phyloP scores from a whole-genome alignment of 208 protist species.

The Wallacemonas sp. region DNA sequence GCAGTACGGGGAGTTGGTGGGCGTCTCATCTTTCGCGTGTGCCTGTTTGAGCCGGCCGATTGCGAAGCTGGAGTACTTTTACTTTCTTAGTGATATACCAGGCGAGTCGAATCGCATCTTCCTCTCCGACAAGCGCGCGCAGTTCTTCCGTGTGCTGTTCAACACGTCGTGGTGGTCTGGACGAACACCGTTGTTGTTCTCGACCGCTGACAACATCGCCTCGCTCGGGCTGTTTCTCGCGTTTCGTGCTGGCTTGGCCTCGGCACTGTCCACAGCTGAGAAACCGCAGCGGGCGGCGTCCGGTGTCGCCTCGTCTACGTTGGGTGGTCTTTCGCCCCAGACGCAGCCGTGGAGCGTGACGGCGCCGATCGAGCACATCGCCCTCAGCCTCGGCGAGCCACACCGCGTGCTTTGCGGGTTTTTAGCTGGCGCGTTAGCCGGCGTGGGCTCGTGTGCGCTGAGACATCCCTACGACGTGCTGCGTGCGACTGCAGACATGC shows the following conservation, averaged over 20 bases:
- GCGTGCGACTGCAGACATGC: constrained; percentile 57
- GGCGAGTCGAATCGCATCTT: constrained; percentile 72
- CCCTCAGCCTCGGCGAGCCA: neutral
- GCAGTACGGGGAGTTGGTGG: constrained; percentile 53
- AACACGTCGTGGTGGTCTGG: constrained; percentile 64
- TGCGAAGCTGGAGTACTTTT: constrained; percentile 58
- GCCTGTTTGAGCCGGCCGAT: constrained; percentile 48
- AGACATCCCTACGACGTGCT: constrained; percentile 82
- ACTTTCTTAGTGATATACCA: constrained; percentile 76
- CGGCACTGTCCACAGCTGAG: constrained; percentile 1
- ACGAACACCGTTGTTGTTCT: constrained; percentile 28
- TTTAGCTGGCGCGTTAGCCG: constrained; percentile 52
- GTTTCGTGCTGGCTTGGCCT: constrained; percentile 16
- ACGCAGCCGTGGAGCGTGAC: neutral
- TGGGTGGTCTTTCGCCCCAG: too few species aligned
- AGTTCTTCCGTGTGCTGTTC: constrained; percentile 74
- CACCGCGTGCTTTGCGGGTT: constrained; percentile 27
- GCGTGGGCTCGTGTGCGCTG: constrained; percentile 38
- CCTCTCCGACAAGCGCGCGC: constrained; percentile 72
- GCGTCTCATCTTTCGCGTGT: constrained; percentile 25
- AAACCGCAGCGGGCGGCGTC: neutral
- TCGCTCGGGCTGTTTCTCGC: constrained; percentile 37
- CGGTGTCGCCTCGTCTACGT: too few species aligned
- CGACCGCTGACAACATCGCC: constrained; percentile 35
- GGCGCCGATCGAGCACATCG: neutral